Conservation (phyloP, 306 rosid species). For the Vachellia pachyceras region DNA sequence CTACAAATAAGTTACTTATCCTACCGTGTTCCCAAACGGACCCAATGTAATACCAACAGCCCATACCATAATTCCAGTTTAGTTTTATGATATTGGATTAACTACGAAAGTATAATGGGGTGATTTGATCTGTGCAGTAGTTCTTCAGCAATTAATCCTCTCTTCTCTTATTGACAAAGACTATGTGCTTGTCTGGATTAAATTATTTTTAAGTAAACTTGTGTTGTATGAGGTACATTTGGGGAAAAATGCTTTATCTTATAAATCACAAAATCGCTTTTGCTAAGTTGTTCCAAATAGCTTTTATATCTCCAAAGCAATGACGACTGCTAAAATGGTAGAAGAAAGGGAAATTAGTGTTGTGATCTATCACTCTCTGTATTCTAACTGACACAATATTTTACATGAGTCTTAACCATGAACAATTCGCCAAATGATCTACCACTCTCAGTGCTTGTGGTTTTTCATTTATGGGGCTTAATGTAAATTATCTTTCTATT, state of each 20-base stretch:
- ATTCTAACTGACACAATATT: conserved; percentile 3
- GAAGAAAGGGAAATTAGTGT: not conserved
- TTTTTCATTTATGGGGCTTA: conserved; percentile 25
- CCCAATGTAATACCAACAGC: conserved; percentile 5
- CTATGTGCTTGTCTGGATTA: too few relatives aligned
- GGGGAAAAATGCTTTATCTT: too few relatives aligned
- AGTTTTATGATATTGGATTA: not conserved
- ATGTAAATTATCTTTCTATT: conserved; percentile 28
- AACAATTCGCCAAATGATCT: not conserved
- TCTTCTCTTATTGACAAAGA: not conserved
- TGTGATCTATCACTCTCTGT: not conserved
- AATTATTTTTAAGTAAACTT: too few relatives aligned
- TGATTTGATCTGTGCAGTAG: not conserved
- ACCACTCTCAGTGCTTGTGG: conserved; percentile 12
- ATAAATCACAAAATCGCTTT: too few relatives aligned
- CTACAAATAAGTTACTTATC: too few relatives aligned
- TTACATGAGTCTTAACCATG: not conserved
- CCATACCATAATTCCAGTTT: conserved; percentile 8
- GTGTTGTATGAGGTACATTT: too few relatives aligned
- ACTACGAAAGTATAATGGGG: not conserved
- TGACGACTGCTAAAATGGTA: not conserved
- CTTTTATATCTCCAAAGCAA: conserved; percentile 4
- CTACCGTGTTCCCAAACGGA: too few relatives aligned
- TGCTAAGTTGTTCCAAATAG: too few relatives aligned
- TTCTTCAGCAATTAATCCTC: conserved; percentile 1